These are phyloP conservation scores for Aaosphaeria pasadenensis DNA, from an alignment of 2,329 filamentous ascomycete genomes.

Conservation along the genomic window DNA sequence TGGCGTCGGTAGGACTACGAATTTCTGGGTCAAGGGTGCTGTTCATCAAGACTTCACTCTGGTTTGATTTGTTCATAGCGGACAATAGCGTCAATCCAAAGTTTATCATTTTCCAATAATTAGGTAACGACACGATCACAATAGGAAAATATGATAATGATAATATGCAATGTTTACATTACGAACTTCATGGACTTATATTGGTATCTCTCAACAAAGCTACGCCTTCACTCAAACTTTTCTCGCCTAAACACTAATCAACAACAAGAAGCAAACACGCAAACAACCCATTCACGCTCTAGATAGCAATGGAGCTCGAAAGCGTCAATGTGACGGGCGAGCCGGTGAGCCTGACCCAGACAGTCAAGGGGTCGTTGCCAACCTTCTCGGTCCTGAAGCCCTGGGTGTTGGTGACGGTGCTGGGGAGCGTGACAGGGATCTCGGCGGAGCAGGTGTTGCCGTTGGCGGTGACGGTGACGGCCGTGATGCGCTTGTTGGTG, in stretches of 20 bases:
- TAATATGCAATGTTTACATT: too few relatives aligned
- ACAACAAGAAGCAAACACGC: too few relatives aligned
- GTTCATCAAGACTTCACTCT: slow-evolving; percentile 1
- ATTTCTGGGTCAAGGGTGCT: slow-evolving; percentile 1
- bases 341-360: background rate
- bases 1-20: background rate
- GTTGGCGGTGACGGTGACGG: background rate
- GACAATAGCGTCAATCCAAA: too few relatives aligned
- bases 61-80: background rate
- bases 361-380: background rate
- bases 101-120: too few relatives aligned
- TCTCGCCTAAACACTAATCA: too few relatives aligned
- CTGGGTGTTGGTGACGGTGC: background rate
- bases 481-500: background rate
- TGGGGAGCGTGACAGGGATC: background rate
- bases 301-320: background rate
- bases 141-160: too few relatives aligned
- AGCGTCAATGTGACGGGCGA: background rate
- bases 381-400: background rate
- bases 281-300: background rate
- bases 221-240: too few relatives aligned
- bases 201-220: too few relatives aligned
- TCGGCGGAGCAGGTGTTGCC: background rate
- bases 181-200: too few relatives aligned
- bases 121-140: too few relatives aligned